Percentiles rank a stretch among this genome's conserved stretches.
Conservation (phyloP, 1,284 basidiomycete species). For the Ustilago sp. region DNA sequence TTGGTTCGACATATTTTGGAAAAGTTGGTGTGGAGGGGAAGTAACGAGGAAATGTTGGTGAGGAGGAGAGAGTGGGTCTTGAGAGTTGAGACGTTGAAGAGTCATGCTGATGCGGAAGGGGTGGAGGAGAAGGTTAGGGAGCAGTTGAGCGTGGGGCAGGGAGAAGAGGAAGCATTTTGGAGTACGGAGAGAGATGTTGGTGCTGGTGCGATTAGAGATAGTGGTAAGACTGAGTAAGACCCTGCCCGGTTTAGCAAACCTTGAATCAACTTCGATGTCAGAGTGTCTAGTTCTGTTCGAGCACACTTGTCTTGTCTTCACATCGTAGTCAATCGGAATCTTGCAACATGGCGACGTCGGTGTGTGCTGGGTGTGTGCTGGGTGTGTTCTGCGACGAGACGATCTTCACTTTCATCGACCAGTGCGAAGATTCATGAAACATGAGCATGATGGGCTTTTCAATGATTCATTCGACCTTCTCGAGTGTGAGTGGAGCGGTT, state of each 20-base stretch:
- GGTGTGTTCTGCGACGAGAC: too few relatives aligned
- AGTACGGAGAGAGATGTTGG: conserved; percentile 43
- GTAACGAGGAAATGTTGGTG: conserved; percentile 58
- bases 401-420: too few relatives aligned
- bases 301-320: too few relatives aligned
- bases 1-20: conserved; percentile 60
- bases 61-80: conserved; percentile 60
- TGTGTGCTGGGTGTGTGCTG: too few relatives aligned
- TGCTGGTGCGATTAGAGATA: conserved; percentile 12
- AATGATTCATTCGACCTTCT: too few relatives aligned
- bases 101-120: conserved; percentile 13
- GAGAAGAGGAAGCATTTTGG: conserved; percentile 37
- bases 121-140: conserved; percentile 1
- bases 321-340: too few relatives aligned
- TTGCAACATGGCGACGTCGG: too few relatives aligned
- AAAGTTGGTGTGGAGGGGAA: conserved; percentile 61
- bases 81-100: conserved; percentile 44
- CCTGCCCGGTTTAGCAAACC: too few relatives aligned
- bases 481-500: background rate
- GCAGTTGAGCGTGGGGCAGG: background rate
- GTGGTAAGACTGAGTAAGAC: conserved; percentile 27
- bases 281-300: too few relatives aligned
- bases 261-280: too few relatives aligned
- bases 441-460: too few relatives aligned
- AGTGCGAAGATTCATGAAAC: too few relatives aligned